Percentiles rank a stretch among this genome's conserved stretches.
phyloP scores from a whole-genome alignment of 805 yeast genomes.

The Helenozyma baotianmanensis region DNA sequence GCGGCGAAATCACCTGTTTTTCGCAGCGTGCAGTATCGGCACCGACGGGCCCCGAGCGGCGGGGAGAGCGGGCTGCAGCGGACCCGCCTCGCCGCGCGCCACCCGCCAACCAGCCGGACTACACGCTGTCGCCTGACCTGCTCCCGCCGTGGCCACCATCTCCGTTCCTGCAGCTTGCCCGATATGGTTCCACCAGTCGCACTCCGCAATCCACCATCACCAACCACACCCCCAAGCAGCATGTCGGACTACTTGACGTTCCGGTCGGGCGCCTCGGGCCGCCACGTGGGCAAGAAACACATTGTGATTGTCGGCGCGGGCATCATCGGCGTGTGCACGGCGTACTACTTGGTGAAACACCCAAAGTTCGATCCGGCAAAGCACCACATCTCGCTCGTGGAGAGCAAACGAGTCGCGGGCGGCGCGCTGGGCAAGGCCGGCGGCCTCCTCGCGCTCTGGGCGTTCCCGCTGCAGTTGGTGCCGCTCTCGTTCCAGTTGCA shows the following conservation, averaged over 20 bases:
- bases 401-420: constrained; percentile 89
- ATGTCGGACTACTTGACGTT: constrained; percentile 28
- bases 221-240: background rate
- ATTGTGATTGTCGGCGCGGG: constrained; percentile 92
- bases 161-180: too few species aligned
- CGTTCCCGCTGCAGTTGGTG: constrained; percentile 92
- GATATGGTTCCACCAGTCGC: too few species aligned
- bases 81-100: too few species aligned
- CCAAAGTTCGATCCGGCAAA: constrained; percentile 69
- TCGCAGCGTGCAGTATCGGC: too few species aligned
- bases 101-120: background rate
- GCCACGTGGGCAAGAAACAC: constrained; percentile 61
- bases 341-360: constrained; percentile 81
- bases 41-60: too few species aligned
- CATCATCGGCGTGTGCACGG: constrained; percentile 92
- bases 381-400: constrained; percentile 80
- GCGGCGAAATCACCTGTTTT: too few species aligned
- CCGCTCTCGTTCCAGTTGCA: constrained; percentile 84
- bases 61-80: too few species aligned
- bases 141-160: too few species aligned
- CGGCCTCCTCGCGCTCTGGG: constrained; percentile 91
- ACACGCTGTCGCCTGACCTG: constrained; percentile 1
- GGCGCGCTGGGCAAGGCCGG: constrained; percentile 99
- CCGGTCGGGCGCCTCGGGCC: constrained; percentile 42
- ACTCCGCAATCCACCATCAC: background rate